Conservation (phyloP, 164 flowering plant genomes). For the Litsea cubeba region DNA sequence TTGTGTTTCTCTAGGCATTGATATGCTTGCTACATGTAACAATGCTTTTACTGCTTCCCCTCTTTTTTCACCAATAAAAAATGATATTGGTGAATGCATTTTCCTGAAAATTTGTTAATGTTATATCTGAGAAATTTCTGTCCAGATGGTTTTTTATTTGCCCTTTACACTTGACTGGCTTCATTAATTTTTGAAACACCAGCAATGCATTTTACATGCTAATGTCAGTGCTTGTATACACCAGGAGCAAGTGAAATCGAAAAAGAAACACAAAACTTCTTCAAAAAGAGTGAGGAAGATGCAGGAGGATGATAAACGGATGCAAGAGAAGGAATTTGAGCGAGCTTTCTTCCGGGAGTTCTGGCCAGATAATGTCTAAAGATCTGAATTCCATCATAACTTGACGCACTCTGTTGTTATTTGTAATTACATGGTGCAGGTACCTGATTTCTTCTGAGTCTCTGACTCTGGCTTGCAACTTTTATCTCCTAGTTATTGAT, state of each 20-base stretch:
- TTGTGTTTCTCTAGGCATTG: no score
- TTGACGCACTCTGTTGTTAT: neutral
- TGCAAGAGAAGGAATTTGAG: conserved; percentile 73
- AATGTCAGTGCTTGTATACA: conserved; percentile 1
- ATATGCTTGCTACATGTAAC: no score
- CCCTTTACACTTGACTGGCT: neutral
- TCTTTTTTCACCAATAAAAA: no score
- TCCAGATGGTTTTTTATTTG: neutral
- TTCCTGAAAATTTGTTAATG: no score
- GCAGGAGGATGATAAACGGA: conserved; percentile 48
- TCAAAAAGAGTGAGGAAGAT: conserved; percentile 67
- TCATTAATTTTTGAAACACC: neutral
- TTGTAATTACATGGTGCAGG: conserved; percentile 2
- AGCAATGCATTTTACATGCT: neutral
- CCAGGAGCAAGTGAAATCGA: conserved; percentile 29
- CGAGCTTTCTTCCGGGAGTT: conserved; percentile 72
- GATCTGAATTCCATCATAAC: neutral
- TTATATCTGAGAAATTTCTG: no score
- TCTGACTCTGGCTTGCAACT: neutral
- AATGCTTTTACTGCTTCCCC: no score
- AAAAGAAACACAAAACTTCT: conserved; percentile 37
- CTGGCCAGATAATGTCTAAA: conserved; percentile 94
- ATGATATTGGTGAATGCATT: no score
- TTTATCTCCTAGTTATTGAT: no score
- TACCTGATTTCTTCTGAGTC: neutral